Base-by-base conservation (phyloP, 768 basidiomycete genomes). In the Leccinum barrowsii region DNA sequence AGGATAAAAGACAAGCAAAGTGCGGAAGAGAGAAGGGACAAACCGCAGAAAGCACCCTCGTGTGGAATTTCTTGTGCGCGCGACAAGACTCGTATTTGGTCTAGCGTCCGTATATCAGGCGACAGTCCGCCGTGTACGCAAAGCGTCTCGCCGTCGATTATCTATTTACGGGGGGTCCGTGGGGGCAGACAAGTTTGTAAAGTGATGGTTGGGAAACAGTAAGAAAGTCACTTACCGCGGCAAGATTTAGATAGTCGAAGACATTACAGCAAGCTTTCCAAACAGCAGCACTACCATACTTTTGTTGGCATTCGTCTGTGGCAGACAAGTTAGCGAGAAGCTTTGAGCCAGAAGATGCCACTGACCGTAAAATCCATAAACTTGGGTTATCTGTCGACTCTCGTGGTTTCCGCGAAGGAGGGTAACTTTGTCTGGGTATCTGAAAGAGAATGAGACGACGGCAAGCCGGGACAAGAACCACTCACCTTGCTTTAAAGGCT, bases 231-330 rank as follows among this genome's bases (percentile, higher is more conserved):
- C 86, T 67, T 70, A 95, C 93, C 32, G 95, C 95, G 35, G 95
- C 95, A 7, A 98, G 82, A 69, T 95, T 97, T 21, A 98, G 79
- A 68, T 89, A 94, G 73, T 98, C 96, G 67, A 98, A 98, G 21
- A 98, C 95, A 57, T 84, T 87, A 76, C 96, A 98, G 68, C 96
- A 98, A 19, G 92, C 91, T 74, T 95, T 96, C 96, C 96, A 98
- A 22, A 98, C 94, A 2, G 89, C 85, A 5, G 96, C 86, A 60
- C 87, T 93, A 40, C 96, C 96, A 72, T 98, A 98, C 73, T 98
- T 98, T 74, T 94, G 93, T 74, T 97, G 94, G 67, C 96, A 98
- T 75, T 98, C 96, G 70, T 97, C 95, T 92, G 61, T 34, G 24
- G 17, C 19, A 52, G 44, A 19, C 59, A 11, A 47, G 50, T 46